A percentile compares a stretch with the other conserved stretches of the same genome.
phyloP scores from a whole-genome alignment of 2,329 filamentous ascomycete genomes.

The Alternaria longipes region DNA sequence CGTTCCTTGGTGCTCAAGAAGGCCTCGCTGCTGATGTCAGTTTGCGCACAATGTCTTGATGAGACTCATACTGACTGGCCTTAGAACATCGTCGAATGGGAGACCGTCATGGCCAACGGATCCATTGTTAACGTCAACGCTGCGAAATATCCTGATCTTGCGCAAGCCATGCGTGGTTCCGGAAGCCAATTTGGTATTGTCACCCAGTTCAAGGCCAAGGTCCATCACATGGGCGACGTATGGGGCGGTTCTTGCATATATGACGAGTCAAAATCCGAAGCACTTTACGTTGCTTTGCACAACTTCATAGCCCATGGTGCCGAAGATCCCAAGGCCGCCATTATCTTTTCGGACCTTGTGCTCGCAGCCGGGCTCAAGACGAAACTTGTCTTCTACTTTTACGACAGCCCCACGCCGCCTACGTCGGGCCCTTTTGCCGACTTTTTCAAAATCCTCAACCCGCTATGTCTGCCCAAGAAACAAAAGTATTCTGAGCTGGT shows the following conservation, averaged over 20 bases:
- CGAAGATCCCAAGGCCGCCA: constrained; percentile 34
- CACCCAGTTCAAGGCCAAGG: constrained; percentile 35
- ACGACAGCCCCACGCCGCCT: constrained; percentile 41
- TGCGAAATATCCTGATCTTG: constrained; percentile 41
- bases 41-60: background rate
- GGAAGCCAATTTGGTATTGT: constrained; percentile 42
- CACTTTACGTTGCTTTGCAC: constrained; percentile 48
- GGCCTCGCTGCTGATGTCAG: constrained; percentile 39
- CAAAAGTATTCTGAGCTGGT: constrained; percentile 49
- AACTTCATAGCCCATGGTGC: constrained; percentile 40
- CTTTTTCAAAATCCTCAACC: constrained; percentile 42
- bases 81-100: constrained; percentile 45
- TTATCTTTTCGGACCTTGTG: constrained; percentile 32
- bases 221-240: constrained; percentile 41
- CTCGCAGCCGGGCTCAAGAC: constrained; percentile 14
- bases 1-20: constrained; percentile 36
- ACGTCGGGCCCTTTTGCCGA: constrained; percentile 42
- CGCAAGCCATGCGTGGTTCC: constrained; percentile 44
- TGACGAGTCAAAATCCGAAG: constrained; percentile 32
- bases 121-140: constrained; percentile 37
- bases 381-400: constrained; percentile 33
- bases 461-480: constrained; percentile 30
- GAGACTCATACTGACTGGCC: background rate
- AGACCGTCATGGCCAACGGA: constrained; percentile 45
- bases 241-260: constrained; percentile 54